A percentile compares a stretch with the other conserved stretches of the same genome.
These are phyloP conservation scores for Mimosa pudica DNA, from an alignment of 306 rosid genomes.

Conservation along the genomic window DNA sequence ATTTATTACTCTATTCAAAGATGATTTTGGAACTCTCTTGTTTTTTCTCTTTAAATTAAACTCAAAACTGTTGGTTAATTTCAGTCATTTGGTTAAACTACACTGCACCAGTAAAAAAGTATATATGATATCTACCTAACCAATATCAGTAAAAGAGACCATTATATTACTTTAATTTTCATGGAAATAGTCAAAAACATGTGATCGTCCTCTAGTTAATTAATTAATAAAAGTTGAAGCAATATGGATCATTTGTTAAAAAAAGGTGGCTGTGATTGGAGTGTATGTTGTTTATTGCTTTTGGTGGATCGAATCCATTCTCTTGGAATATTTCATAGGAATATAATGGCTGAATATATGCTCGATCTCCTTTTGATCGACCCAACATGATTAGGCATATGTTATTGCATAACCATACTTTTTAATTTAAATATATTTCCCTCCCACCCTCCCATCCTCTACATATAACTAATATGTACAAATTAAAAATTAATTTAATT, in stretches of 20 bases:
- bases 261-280: conserved; percentile 1
- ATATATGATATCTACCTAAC: neutral
- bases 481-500: no score
- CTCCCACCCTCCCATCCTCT: no score
- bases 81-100: neutral
- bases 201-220: neutral
- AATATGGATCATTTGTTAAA: neutral
- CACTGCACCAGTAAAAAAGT: neutral
- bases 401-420: neutral
- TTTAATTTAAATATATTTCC: no score
- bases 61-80: neutral
- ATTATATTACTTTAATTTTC: neutral
- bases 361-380: neutral
- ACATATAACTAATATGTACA: no score
- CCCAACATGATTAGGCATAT: neutral
- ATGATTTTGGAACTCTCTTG: no score
- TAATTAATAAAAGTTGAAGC: neutral
- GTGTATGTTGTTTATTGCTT: neutral
- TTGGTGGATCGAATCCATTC: neutral
- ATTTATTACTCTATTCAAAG: no score
- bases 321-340: neutral
- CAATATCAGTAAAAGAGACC: neutral
- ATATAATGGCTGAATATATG: neutral
- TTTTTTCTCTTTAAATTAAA: no score
- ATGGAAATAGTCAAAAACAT: conserved; percentile 29